Conservation (phyloP, 768 basidiomycete genomes). For the Austroboletus festivus region DNA sequence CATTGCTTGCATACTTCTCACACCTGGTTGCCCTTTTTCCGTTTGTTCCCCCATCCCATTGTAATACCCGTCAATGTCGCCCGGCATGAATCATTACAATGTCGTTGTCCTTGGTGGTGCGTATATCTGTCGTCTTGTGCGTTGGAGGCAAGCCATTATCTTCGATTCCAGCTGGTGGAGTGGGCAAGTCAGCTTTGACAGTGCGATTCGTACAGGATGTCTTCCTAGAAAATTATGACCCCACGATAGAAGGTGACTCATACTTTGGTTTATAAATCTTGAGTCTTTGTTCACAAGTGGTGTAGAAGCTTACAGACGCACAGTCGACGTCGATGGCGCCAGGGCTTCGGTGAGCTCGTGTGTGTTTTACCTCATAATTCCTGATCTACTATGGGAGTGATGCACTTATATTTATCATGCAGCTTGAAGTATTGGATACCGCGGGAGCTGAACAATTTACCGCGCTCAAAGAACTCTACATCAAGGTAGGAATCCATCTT, state of each 20-base stretch:
- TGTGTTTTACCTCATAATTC: constrained; percentile 17
- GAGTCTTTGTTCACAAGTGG: constrained; percentile 7
- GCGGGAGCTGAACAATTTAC: constrained; percentile 87
- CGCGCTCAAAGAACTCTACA: constrained; percentile 76
- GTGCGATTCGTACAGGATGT: constrained; percentile 72
- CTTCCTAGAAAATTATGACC: constrained; percentile 77
- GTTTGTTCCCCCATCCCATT: constrained; percentile 11
- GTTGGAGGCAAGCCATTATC: constrained; percentile 1
- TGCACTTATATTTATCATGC: constrained; percentile 13
- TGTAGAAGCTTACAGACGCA: constrained; percentile 69
- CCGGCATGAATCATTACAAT: constrained; percentile 66
- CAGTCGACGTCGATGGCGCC: constrained; percentile 64
- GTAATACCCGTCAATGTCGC: constrained; percentile 3
- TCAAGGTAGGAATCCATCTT: constrained; percentile 51
- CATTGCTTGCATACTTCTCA: constrained; percentile 8
- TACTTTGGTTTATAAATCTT: background rate
- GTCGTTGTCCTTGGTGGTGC: constrained; percentile 79
- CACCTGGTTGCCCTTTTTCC: background rate
- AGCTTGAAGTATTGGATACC: constrained; percentile 82
- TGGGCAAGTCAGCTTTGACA: constrained; percentile 85
- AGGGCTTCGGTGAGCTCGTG: constrained; percentile 48
- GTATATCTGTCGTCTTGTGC: constrained; percentile 19
- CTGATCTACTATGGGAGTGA: constrained; percentile 1
- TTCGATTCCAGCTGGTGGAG: constrained; percentile 67
- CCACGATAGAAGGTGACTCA: constrained; percentile 74